Base-by-base conservation (phyloP, 2,329 filamentous ascomycete genomes). In the Claviceps monticola region DNA sequence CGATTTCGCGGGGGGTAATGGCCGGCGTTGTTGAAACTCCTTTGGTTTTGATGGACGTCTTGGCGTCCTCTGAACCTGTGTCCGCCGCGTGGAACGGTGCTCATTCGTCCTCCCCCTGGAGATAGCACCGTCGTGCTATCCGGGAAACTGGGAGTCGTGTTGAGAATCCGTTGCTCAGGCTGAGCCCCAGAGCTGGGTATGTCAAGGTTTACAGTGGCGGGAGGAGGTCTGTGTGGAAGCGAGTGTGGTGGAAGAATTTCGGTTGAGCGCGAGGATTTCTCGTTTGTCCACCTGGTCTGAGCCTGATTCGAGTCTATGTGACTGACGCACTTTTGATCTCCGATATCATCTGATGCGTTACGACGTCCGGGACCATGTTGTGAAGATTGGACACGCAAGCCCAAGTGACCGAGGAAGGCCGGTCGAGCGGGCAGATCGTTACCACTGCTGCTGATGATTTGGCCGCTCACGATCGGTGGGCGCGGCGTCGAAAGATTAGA, bases 21-120 rank as follows among this genome's bases (percentile, higher is more conserved):
- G 6, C 44, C 48, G 43, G 14, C 48, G 29, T 26, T 37, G n/a
- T 36, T 41, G n/a, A 37, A n/a, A 16, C 2, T 50, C 13, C 19
- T 45, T 6, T 53, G 44, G 39, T 37, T 34, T 5, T 37, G 29
- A 34, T 34, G 36, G 8, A 17, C n/a, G 2, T 41, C 48, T 17
- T 46, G 45, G 14, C 44, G 45, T 49, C 47, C 38, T 44, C 44
- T 37, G 37, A 34, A 19, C 37, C 42, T 51, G 50, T 48, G 19
- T 11, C 41, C 43, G 17, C 51, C 50, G 38, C 51, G 46, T 26
- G 41, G 38, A 17, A 29, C 17, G 38, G 37, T 21, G 44, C 43
- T n/a, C 19, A 23, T 37, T 39, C 50, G 23, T 26, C 29, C 21
- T 37, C 23, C 11, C 46, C 48, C n/a, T 19, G 46, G 11, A n/a